These are phyloP conservation scores for Tetrapisispora fleetii DNA, from an alignment of 805 yeast genomes.

Conservation along the genomic window DNA sequence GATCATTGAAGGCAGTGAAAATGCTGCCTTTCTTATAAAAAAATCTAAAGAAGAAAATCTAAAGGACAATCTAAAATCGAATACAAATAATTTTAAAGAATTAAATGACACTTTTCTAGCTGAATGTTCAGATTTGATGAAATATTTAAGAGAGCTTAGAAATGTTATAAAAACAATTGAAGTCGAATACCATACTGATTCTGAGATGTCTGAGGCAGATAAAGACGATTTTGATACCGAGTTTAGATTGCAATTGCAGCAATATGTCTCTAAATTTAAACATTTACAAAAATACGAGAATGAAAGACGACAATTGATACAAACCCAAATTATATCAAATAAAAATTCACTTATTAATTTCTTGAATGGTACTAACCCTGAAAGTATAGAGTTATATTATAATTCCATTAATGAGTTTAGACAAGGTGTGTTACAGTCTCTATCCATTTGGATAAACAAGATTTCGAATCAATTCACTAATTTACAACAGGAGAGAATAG, in stretches of 20 bases:
- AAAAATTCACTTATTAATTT: conserved; percentile 21
- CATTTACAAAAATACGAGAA: conserved; percentile 43
- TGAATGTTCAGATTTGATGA: conserved; percentile 23
- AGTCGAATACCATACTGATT: conserved; percentile 21
- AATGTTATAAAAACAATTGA: conserved; percentile 20
- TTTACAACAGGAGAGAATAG: conserved; percentile 41
- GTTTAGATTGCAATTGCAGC: conserved; percentile 41
- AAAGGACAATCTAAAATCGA: not conserved
- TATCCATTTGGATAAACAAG: conserved; percentile 35
- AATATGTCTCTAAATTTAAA: conserved; percentile 41
- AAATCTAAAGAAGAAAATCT: not conserved
- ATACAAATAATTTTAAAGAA: not conserved
- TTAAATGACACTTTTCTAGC: conserved; percentile 23
- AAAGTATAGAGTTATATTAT: conserved; percentile 29
- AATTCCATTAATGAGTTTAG: conserved; percentile 37
- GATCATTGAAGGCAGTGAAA: conserved; percentile 17
- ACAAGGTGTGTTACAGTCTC: conserved; percentile 39
- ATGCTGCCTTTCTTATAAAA: not conserved
- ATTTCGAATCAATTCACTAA: conserved; percentile 38
- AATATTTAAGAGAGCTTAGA: conserved; percentile 23
- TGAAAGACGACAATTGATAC: conserved; percentile 30
- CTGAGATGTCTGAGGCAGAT: conserved; percentile 35
- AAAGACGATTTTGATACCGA: conserved; percentile 49
- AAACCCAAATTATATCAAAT: conserved; percentile 14
- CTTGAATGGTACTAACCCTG: conserved; percentile 27